Evolutionary conservation across 805 yeast species (phyloP), one percentile per base, ranked within the genome.

Genomic region (Clavispora asparagi): DNA sequence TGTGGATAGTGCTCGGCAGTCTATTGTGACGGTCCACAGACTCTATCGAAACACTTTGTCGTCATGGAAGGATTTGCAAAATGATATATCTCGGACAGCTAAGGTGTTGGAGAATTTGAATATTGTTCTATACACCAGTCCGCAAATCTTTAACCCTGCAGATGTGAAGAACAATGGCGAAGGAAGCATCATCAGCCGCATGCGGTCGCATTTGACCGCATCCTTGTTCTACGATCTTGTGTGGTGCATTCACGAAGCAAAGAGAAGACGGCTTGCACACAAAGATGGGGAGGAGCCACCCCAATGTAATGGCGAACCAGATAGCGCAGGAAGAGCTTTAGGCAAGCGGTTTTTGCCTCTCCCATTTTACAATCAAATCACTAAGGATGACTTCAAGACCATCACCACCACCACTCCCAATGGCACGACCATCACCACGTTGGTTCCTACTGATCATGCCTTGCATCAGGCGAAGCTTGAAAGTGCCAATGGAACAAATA

Each of bases 161-260:
- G 37, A 33, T 23, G 37, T 10, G n/a, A 28, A n/a, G 2, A 82
- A 80, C 47, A 76, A 81, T 10, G 82, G 80, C n/a, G 84, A 87
- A 3, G 69, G 70, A 7, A 67, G 73, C 32, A 86, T 91, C 28
- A 87, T 91, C 41, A 78, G 87, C 3, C 75, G 91, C 48, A 91
- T 91, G 95, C 77, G 97, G 58, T 87, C 96, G 0, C 97, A 91
- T 64, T 72, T 91, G 55, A 86, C 97, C 0, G 96, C 94, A 1
- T 89, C 97, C 0, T 65, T 91, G 43, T 91, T 91, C 57, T 91
- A 91, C 61, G 97, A 91, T 64, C 73, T 91, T 43, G 92, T 91
- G 11, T 90, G 96, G 90, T 86, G 95, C 62, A 85, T 91, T 41
- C 97, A 91, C 64, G 97, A 91, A 60, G 97, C 96, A 0, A 75